Conservation (phyloP, 352 stramenopile genomes). For the Pythium aphanidermatum region DNA sequence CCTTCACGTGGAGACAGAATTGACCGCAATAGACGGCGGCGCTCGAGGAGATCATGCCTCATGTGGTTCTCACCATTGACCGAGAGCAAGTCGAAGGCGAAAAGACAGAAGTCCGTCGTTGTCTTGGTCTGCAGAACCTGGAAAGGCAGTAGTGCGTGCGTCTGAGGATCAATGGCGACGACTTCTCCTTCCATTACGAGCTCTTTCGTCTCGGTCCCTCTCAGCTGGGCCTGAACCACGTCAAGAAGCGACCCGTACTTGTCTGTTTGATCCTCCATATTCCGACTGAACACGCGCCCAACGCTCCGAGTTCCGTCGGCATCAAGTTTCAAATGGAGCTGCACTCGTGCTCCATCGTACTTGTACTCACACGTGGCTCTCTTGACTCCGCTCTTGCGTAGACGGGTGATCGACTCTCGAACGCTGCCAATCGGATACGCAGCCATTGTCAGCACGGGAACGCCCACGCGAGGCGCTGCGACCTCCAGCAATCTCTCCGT, state of each 20-base stretch:
- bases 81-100: slow-evolving; percentile 68
- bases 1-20: slow-evolving; percentile 29
- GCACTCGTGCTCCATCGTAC: slow-evolving; percentile 76
- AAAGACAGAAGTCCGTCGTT: slow-evolving; percentile 69
- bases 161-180: slow-evolving; percentile 55
- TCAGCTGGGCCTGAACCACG: slow-evolving; percentile 29
- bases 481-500: slow-evolving; percentile 21
- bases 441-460: slow-evolving; percentile 75
- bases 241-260: slow-evolving; percentile 56
- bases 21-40: slow-evolving; percentile 30
- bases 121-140: slow-evolving; percentile 75
- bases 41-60: slow-evolving; percentile 30
- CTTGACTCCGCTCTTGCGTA: slow-evolving; percentile 27
- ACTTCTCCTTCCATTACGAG: slow-evolving; percentile 74
- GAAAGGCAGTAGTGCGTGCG: slow-evolving; percentile 51
- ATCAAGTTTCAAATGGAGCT: slow-evolving; percentile 66
- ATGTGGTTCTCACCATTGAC: slow-evolving; percentile 30
- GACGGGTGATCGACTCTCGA: slow-evolving; percentile 34
- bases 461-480: slow-evolving; percentile 34
- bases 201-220: slow-evolving; percentile 19
- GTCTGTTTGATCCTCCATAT: slow-evolving; percentile 74
- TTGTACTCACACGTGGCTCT: slow-evolving; percentile 75
- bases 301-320: neutral
- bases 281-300: slow-evolving; percentile 73
- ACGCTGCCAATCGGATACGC: slow-evolving; percentile 68